Evolutionary conservation across 768 basidiomycete genomes (phyloP), one percentile per base, ranked within the genome.

Genomic region (Naematelia aurantialba): DNA sequence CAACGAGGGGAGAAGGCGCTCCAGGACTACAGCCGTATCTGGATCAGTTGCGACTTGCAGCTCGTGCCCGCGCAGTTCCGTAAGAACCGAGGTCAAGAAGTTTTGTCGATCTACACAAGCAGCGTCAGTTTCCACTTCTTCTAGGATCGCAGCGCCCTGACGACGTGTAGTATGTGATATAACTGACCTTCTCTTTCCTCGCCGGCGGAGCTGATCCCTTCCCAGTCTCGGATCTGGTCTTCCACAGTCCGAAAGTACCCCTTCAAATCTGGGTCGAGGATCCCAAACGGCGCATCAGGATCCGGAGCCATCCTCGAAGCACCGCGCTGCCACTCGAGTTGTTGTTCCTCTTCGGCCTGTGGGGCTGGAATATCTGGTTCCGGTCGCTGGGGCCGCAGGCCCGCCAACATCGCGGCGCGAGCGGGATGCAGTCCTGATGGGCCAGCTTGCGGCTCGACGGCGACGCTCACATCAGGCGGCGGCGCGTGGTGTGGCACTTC

Each of bases 211-310:
- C 17, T 34, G 25, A 68, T 58, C 76, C 79, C 54, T 85, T 84
- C 89, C 89, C 92, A 97, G 64, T 88, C 85, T 49, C 85, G 85
- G 42, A 96, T 85, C 72, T 92, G 89, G 29, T 86, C 80, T 62
- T 96, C 90, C 11, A 94, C 90, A 0, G 85, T 89, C 46, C 87
- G 80, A 68, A 96, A 94, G 78, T 97, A 97, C 1, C 91, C 89
- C 75, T 94, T 94, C 27, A 94, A 81, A 70, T 94, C 92, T 19
- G 84, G 83, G 65, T 94, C 91, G 5, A 94, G 85, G 60, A 85
- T 87, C 58, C 91, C 93, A 74, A 92, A 96, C 1, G 92, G 91
- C 45, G 88, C 87, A 60, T 89, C 89, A 14, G 66, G 0, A 63
- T 46, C 29, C 58, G 56, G 3, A 61, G 60, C 30, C 56, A n/a